Conservation (phyloP, 805 yeast species). For the Pichia rugopelliculosa region DNA sequence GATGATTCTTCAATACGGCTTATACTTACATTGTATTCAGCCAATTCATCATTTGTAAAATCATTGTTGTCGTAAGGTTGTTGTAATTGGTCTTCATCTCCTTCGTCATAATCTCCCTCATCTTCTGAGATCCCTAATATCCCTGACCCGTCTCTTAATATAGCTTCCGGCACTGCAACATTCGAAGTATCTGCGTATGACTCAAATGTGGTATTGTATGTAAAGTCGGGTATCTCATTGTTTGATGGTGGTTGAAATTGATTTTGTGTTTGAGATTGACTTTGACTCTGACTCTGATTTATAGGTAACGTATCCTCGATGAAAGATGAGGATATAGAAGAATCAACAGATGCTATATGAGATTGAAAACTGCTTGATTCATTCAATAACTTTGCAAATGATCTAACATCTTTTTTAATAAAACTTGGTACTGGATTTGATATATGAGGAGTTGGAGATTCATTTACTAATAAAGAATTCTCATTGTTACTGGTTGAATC, state of each 20-base stretch:
- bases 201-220: slow-evolving; percentile 3
- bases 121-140: slow-evolving; percentile 3
- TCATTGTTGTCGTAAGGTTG: neutral
- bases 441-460: neutral
- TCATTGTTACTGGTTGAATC: neutral
- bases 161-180: slow-evolving; percentile 30
- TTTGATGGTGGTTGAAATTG: neutral
- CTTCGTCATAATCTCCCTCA: neutral
- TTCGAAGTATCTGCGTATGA: slow-evolving; percentile 23
- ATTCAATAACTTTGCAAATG: slow-evolving; percentile 1
- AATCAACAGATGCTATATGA: neutral
- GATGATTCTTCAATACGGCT: neutral
- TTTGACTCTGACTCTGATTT: slow-evolving; percentile 5
- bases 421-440: slow-evolving; percentile 5
- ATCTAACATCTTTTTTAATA: slow-evolving; percentile 4
- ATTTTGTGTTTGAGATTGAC: slow-evolving; percentile 8
- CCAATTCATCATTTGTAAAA: neutral
- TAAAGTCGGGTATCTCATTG: neutral
- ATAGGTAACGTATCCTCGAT: slow-evolving; percentile 8
- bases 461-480: neutral
- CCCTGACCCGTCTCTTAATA: slow-evolving; percentile 19
- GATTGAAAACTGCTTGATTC: slow-evolving; percentile 5
- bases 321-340: neutral
- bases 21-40: slow-evolving; percentile 1
- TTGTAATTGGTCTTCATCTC: neutral